Evolutionary conservation across 352 stramenopile species (phyloP).

Genomic region (Aphanomyces invadans): DNA sequence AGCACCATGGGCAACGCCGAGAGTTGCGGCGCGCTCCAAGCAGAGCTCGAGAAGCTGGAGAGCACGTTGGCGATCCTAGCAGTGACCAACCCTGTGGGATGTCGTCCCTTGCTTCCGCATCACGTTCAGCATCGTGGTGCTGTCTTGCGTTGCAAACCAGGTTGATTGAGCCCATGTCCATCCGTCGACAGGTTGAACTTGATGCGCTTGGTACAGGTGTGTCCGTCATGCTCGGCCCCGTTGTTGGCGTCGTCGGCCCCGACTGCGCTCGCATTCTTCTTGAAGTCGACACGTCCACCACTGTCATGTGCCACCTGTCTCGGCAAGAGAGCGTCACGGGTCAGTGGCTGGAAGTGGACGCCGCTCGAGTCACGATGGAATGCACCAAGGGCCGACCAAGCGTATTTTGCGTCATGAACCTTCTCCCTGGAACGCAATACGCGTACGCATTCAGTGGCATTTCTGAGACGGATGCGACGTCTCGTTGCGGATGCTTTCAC

Average conservation of each 20-base stretch:
- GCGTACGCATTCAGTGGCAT: conserved; percentile 52
- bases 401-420: conserved; percentile 35
- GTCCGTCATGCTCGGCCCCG: conserved; percentile 49
- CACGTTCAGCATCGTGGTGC: conserved; percentile 29
- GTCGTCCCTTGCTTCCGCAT: conserved; percentile 29
- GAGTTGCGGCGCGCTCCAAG: conserved; percentile 1
- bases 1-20: conserved; percentile 15
- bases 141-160: conserved; percentile 22
- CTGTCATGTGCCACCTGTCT: conserved; percentile 47
- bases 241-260: conserved; percentile 55
- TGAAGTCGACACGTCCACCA: conserved; percentile 38
- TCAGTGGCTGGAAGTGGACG: conserved; percentile 36
- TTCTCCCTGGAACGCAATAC: conserved; percentile 52
- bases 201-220: conserved; percentile 31
- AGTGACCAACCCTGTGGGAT: conserved; percentile 16
- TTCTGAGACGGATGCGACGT: conserved; percentile 31
- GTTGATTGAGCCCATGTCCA: conserved; percentile 13
- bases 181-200: conserved; percentile 24
- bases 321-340: conserved; percentile 35
- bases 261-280: conserved; percentile 49
- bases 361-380: conserved; percentile 27
- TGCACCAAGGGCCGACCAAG: conserved; percentile 32
- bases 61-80: conserved; percentile 12
- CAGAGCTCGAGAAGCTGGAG: conserved; percentile 14
- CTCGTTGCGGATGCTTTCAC: conserved; percentile 35